phyloP scores from a whole-genome alignment of 1,284 basidiomycete species.

The Tylopilus sp. region DNA sequence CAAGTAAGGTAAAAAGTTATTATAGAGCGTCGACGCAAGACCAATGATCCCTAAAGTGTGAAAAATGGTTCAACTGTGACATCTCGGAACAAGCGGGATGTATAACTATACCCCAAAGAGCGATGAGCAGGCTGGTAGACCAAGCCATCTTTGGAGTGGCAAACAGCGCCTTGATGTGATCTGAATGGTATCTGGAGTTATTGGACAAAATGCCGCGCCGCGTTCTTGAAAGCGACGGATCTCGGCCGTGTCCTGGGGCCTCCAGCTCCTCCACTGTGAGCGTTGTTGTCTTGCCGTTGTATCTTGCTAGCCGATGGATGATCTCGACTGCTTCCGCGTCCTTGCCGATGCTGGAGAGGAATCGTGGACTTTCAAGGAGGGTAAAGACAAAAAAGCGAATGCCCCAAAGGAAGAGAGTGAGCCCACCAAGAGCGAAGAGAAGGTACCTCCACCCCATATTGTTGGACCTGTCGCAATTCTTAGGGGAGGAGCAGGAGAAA shows the following conservation, averaged over 20 bases:
- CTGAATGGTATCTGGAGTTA: conserved; percentile 36
- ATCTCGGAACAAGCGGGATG: not conserved
- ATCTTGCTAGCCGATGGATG: conserved; percentile 55
- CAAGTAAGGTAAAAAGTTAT: conserved; percentile 54
- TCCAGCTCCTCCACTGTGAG: conserved; percentile 43
- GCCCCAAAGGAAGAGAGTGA: conserved; percentile 53
- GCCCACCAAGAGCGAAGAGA: conserved; percentile 39
- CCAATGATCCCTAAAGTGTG: conserved; percentile 48
- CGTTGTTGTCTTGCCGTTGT: conserved; percentile 46
- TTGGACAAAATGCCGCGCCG: conserved; percentile 33
- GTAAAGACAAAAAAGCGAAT: conserved; percentile 59
- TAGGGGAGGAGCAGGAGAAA: conserved; percentile 40
- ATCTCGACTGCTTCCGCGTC: conserved; percentile 63
- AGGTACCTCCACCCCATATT: conserved; percentile 65
- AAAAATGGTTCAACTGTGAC: not conserved
- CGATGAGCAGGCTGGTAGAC: conserved; percentile 53
- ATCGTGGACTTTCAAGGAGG: conserved; percentile 61
- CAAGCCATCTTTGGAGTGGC: conserved; percentile 52
- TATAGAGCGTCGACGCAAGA: conserved; percentile 60
- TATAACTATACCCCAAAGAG: conserved; percentile 47
- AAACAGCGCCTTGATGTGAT: conserved; percentile 54
- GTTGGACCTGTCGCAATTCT: conserved; percentile 37
- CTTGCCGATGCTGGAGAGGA: conserved; percentile 56
- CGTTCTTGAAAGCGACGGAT: not conserved
- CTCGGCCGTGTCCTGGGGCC: conserved; percentile 11